Base-by-base conservation (phyloP, 768 basidiomycete species). In the Sarcodon sp. region DNA sequence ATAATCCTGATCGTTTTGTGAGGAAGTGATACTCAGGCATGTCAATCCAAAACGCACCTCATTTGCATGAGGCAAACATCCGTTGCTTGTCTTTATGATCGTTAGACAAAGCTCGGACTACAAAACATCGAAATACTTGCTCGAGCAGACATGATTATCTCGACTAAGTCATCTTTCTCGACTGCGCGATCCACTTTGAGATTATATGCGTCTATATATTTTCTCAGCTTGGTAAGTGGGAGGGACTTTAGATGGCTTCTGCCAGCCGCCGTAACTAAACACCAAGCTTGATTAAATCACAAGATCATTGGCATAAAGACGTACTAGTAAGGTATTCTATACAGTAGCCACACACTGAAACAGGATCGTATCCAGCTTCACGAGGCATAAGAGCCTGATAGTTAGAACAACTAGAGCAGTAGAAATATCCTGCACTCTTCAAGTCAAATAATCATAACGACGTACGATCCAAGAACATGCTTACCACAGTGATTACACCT, bases 111-210 rank as follows among this genome's bases (percentile, higher is more conserved):
- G 18, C n/a, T 6, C 11, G 38, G 36, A 53, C 35, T 13, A 6
- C 21, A 36, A 6, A 34, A 3, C 9, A 2, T 6, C 36, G 15
- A 1, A 1, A 21, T 33, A 63, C 76, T 47, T 57, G 85, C 86
- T 57, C 58, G 61, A 37, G 62, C 63, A 21, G 60, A 60, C 1
- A 86, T 41, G 43, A 84, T 73, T 36, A 69, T 75, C 45, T 86
- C 80, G 35, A 88, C 76, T 41, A 88, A 64, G 58, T 88, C 86
- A 46, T 84, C 80, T 62, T 88, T 88, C 61, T 89, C 87, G 12
- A 87, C 68, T 1, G 79, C 75, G 44, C 74, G 72, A 48, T 70
- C 73, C 13, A 75, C 69, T 47, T 68, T 64, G 54, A 89, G 83
- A 48, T 77, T 75, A 53, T 89, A 89, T 5, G 79, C 80, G 46